Evolutionary conservation across 1,284 basidiomycete species (phyloP).

Genomic region (Rhodofomes roseus): DNA sequence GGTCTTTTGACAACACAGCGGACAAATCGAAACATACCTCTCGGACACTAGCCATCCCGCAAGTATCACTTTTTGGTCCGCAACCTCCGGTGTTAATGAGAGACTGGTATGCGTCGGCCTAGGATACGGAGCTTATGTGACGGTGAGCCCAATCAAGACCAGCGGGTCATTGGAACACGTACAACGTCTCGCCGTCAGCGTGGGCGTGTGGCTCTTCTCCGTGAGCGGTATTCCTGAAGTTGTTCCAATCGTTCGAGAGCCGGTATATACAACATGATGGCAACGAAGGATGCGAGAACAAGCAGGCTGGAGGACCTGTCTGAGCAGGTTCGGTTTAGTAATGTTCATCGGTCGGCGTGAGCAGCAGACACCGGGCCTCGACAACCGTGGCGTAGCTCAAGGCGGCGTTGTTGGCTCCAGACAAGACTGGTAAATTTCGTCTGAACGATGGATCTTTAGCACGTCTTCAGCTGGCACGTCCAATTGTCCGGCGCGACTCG

Average conservation of each 20-base stretch:
- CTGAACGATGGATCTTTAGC: no score
- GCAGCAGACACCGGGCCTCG: no score
- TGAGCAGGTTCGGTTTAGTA: neutral
- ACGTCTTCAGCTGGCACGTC: neutral
- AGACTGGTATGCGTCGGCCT: slow-evolving; percentile 8
- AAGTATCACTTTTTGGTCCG: slow-evolving; percentile 49
- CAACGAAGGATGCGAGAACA: neutral
- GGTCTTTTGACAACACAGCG: slow-evolving; percentile 16
- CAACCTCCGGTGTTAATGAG: neutral
- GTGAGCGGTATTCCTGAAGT: neutral
- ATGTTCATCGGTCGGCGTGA: neutral
- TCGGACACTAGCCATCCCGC: slow-evolving; percentile 77
- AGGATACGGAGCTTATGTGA: slow-evolving; percentile 2
- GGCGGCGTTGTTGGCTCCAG: no score
- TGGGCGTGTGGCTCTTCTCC: neutral
- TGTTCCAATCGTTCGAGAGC: neutral
- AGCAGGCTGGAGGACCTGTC: neutral
- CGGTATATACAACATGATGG: neutral
- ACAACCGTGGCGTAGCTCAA: neutral
- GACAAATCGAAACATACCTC: slow-evolving; percentile 43
- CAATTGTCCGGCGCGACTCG: neutral
- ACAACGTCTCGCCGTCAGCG: neutral
- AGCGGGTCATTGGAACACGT: neutral
- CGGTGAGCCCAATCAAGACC: neutral
- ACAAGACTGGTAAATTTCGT: no score